A percentile compares a stretch with the other conserved stretches of the same genome.
Evolutionary conservation across 305 asterid genomes (phyloP).

Genomic region (Ruellia speciosa): DNA sequence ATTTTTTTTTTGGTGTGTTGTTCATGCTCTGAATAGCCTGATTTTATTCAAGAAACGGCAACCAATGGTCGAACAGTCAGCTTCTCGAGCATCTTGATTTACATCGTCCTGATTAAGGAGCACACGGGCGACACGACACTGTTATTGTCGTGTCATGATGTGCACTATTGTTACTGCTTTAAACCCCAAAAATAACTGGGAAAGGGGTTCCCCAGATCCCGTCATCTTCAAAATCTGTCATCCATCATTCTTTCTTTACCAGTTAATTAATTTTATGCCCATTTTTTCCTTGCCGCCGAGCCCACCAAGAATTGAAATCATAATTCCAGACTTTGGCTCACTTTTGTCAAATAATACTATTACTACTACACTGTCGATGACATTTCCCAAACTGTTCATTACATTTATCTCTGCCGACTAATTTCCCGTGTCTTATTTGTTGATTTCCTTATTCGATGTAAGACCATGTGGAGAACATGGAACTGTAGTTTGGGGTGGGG

Average conservation of each 20-base stretch:
- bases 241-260: background rate
- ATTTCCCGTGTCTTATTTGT: background rate
- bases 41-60: too few species aligned
- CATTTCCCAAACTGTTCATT: background rate
- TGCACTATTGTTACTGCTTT: too few species aligned
- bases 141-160: too few species aligned
- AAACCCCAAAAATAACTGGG: too few species aligned
- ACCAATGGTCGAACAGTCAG: too few species aligned
- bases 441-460: too few species aligned
- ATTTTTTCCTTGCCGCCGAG: background rate
- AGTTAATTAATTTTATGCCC: background rate
- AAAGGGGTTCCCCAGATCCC: too few species aligned
- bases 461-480: background rate
- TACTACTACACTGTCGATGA: background rate
- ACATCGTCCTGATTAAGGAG: too few species aligned
- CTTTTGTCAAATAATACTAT: background rate
- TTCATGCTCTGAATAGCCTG: background rate
- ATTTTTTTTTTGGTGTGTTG: background rate
- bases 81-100: too few species aligned
- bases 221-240: background rate
- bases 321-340: background rate
- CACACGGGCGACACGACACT: too few species aligned
- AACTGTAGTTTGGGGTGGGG: background rate
- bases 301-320: slow-evolving; percentile 6
- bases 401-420: background rate